Evolutionary conservation across 2,329 filamentous ascomycete genomes (phyloP).

Genomic region (Chaetomiaceae sp.): DNA sequence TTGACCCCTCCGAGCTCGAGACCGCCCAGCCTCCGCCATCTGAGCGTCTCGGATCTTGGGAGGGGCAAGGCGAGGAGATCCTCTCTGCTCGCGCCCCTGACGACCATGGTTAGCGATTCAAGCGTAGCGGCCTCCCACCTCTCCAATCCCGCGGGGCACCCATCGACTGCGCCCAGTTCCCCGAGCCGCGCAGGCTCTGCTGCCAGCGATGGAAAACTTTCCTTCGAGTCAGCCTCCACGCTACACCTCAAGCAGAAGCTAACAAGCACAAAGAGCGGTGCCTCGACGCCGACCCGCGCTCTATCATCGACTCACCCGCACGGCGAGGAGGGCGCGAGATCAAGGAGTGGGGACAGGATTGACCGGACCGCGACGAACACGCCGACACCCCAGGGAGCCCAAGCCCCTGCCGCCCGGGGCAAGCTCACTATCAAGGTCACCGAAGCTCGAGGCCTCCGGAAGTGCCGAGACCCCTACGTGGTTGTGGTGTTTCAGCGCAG

Average conservation of each 20-base stretch:
- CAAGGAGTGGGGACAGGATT: constrained; percentile 37
- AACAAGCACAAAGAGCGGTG: constrained; percentile 90
- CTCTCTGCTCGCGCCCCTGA: constrained; percentile 54
- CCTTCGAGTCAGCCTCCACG: constrained; percentile 57
- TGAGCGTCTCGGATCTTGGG: constrained; percentile 42
- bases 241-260: constrained; percentile 71
- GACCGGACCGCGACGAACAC: constrained; percentile 52
- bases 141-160: constrained; percentile 59
- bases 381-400: constrained; percentile 49
- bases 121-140: constrained; percentile 64
- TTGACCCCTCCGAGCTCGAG: constrained; percentile 33
- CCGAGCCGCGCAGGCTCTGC: constrained; percentile 41
- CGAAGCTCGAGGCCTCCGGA: constrained; percentile 76
- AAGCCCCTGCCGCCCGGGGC: constrained; percentile 71
- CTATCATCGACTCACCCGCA: constrained; percentile 61
- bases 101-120: constrained; percentile 59
- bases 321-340: constrained; percentile 40
- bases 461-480: constrained; percentile 85
- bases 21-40: constrained; percentile 38
- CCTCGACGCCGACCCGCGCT: constrained; percentile 83
- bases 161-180: constrained; percentile 49
- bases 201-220: constrained; percentile 36
- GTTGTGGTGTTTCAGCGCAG: constrained; percentile 96
- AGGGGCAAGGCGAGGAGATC: constrained; percentile 40
- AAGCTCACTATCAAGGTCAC: constrained; percentile 86